Evolutionary conservation across 228 moss, liverwort and hornwort species (phyloP).

Genomic region (Sphagnum magellanicum): DNA sequence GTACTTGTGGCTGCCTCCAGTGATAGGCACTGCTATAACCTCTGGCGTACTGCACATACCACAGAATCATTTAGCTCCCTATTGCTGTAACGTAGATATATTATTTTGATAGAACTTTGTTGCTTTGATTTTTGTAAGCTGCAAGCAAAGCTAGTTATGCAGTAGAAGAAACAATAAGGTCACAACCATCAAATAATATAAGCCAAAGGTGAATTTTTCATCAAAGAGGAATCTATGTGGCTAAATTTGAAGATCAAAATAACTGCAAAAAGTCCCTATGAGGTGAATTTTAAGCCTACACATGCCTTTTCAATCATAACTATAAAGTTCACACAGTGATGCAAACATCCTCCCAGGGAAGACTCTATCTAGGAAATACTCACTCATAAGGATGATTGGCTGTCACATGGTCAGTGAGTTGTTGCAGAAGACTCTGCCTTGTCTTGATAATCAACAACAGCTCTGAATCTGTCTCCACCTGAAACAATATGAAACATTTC

Average conservation of each 20-base stretch:
- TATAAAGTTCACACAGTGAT: background rate
- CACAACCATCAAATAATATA: no score
- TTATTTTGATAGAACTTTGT: background rate
- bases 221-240: no score
- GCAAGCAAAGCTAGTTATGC: no score
- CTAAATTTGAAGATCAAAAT: no score
- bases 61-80: background rate
- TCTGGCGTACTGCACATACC: slow-evolving; percentile 65
- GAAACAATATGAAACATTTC: background rate
- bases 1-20: slow-evolving; percentile 79
- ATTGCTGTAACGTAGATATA: no score
- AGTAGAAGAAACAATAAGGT: no score
- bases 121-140: no score
- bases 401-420: slow-evolving; percentile 64
- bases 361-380: slow-evolving; percentile 3
- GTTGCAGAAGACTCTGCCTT: slow-evolving; percentile 46
- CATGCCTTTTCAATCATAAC: background rate
- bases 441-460: slow-evolving; percentile 74
- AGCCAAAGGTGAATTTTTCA: no score
- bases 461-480: slow-evolving; percentile 78
- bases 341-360: background rate
- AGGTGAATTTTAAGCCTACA: no score
- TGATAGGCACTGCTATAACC: slow-evolving; percentile 72
- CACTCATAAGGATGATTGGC: slow-evolving; percentile 83
- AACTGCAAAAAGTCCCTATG: no score